Percentiles rank a stretch among this genome's conserved stretches.
phyloP scores from a whole-genome alignment of 495 filamentous ascomycete species.

The Filosporella fistucella region DNA sequence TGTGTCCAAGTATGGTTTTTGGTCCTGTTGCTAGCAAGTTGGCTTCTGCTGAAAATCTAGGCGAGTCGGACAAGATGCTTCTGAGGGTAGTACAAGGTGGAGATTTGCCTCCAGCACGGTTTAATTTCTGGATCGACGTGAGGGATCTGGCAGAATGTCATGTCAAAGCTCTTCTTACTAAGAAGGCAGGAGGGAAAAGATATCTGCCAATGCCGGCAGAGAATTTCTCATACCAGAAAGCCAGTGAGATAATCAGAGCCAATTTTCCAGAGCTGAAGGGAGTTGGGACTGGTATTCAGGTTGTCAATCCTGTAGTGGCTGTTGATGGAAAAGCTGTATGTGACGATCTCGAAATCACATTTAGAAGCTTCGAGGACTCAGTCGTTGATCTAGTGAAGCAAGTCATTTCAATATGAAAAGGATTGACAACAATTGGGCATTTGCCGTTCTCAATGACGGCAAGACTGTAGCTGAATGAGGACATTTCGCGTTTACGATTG shows the following conservation, averaged over 20 bases:
- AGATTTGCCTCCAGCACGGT: too few species aligned
- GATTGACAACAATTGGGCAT: too few species aligned
- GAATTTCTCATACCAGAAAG: slow-evolving; percentile 36
- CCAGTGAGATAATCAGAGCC: slow-evolving; percentile 31
- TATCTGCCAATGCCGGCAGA: slow-evolving; percentile 20
- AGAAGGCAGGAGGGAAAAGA: not conserved
- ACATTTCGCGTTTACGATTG: too few species aligned
- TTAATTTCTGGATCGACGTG: not conserved
- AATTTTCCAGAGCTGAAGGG: slow-evolving; percentile 28
- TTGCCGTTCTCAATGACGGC: too few species aligned
- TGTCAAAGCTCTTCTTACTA: slow-evolving; percentile 1
- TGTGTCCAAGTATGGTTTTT: slow-evolving; percentile 6
- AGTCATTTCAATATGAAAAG: too few species aligned
- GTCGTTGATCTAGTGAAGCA: slow-evolving; percentile 26
- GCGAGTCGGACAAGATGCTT: slow-evolving; percentile 6
- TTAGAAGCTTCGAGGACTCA: slow-evolving; percentile 34
- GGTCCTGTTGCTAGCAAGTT: not conserved
- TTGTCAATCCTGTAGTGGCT: slow-evolving; percentile 24
- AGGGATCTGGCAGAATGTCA: slow-evolving; percentile 16
- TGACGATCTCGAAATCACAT: slow-evolving; percentile 34
- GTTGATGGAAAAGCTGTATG: slow-evolving; percentile 38
- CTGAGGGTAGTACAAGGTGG: too few species aligned
- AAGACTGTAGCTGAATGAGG: too few species aligned
- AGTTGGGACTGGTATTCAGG: slow-evolving; percentile 28
- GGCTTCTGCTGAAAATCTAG: not conserved